phyloP scores from a whole-genome alignment of 805 yeast genomes.

The Lipomyces lipofer region DNA sequence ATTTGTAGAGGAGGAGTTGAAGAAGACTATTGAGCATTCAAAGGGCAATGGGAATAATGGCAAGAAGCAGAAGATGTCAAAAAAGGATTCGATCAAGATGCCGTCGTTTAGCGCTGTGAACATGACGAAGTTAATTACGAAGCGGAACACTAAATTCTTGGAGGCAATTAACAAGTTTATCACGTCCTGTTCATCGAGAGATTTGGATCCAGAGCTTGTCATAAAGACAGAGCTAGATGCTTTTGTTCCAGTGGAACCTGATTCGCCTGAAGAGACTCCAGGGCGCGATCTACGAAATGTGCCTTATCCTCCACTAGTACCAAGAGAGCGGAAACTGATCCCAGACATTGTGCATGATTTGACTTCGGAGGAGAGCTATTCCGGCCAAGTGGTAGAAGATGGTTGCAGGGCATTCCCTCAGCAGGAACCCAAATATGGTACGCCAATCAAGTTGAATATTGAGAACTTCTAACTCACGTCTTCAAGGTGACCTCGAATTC shows the following conservation, averaged over 20 bases:
- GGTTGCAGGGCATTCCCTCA: slow-evolving; percentile 49
- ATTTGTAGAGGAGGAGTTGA: slow-evolving; percentile 21
- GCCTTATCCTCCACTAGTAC: slow-evolving; percentile 19
- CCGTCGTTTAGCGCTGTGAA: slow-evolving; percentile 21
- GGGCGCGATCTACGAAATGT: slow-evolving; percentile 5
- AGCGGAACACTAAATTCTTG: slow-evolving; percentile 14
- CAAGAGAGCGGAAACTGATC: slow-evolving; percentile 47
- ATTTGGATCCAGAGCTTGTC: slow-evolving; percentile 20
- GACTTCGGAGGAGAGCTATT: slow-evolving; percentile 51
- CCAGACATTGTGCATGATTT: slow-evolving; percentile 53
- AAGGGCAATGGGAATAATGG: background rate
- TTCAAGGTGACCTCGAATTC: slow-evolving; percentile 45
- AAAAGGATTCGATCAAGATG: slow-evolving; percentile 15
- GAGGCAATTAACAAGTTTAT: slow-evolving; percentile 13
- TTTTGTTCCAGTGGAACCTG: slow-evolving; percentile 10
- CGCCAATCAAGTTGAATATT: background rate
- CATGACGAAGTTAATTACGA: slow-evolving; percentile 24
- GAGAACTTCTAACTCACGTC: background rate
- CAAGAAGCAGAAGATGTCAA: background rate
- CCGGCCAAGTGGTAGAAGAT: slow-evolving; percentile 60
- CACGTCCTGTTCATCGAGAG: slow-evolving; percentile 5
- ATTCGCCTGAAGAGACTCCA: background rate
- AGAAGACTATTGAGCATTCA: background rate
- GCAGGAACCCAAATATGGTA: slow-evolving; percentile 47
- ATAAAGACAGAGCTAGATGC: slow-evolving; percentile 5